Conservation (phyloP, 2,329 filamentous ascomycete species). For the Calycina herbarum region DNA sequence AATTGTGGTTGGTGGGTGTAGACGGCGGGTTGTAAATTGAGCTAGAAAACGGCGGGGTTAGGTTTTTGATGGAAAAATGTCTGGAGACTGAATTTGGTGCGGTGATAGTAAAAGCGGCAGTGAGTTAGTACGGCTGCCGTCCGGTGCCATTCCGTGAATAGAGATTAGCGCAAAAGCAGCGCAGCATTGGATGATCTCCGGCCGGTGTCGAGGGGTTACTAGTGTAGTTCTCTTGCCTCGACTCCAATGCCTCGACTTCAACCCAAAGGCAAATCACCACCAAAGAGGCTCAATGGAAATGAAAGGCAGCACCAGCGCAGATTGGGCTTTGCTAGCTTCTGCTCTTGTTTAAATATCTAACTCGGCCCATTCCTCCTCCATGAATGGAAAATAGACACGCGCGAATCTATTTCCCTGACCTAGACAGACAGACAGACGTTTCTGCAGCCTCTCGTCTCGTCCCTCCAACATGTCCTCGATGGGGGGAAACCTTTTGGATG, state of each 20-base stretch:
- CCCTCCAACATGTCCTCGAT: constrained; percentile 37
- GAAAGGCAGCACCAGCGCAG: neutral
- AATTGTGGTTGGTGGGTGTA: neutral
- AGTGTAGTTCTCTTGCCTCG: too few relatives aligned
- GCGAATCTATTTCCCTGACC: neutral
- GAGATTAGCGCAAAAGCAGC: neutral
- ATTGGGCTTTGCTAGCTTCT: neutral
- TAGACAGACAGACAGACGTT: neutral
- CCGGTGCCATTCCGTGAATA: too few relatives aligned
- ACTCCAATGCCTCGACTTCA: neutral
- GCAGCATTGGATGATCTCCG: neutral
- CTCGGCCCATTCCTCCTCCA: neutral
- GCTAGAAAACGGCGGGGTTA: neutral
- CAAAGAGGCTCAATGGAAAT: neutral
- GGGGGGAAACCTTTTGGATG: constrained; percentile 34
- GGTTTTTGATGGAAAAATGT: neutral
- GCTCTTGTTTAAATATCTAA: neutral
- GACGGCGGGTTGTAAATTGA: neutral
- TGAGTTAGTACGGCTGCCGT: neutral
- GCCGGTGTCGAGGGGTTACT: neutral
- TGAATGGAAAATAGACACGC: neutral
- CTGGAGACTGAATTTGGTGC: neutral
- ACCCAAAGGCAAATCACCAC: neutral
- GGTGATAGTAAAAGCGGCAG: neutral
- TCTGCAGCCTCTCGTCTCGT: neutral